Evolutionary conservation across 2,329 filamentous ascomycete genomes (phyloP), one percentile per base, ranked within the genome.

Genomic region (Thelonectria olida): DNA sequence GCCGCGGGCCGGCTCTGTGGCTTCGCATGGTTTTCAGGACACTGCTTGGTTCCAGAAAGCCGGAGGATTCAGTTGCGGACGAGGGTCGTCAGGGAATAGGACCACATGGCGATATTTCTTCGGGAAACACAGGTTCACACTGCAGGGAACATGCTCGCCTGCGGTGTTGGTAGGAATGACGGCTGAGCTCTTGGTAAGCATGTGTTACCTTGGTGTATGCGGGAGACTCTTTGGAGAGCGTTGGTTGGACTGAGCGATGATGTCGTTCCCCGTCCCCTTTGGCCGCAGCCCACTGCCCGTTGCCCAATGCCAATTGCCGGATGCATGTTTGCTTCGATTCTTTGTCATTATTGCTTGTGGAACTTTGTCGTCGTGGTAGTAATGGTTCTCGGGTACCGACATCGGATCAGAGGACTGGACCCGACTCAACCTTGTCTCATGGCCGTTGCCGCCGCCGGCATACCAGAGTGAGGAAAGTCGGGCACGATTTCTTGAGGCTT

Each of bases 1-100:
- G 60, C 69, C 69, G 69, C 68, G 58, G 62, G 65, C 64, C 67
- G 61, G 62, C 51, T 55, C 34, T 50, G 38, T 56, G 53, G 53
- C 54, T 61, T 52, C 48, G 31, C 45, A 36, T 39, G 20, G 56
- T 45, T 55, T 42, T 51, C 31, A 22, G 52, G 50, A 31, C 28
- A 50, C 48, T 57, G 27, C 31, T 50, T 60, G 54, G 34, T 58
- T 64, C 53, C 54, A 58, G 49, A 58, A n/a, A 50, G 38, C 51
- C 50, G 58, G 58, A 64, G 58, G 60, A 62, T 62, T 64, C 61
- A 10, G 51, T 50, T 64, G 60, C 63, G 57, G 60, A 49, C 54
- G 45, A 47, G 15, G 6, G 28, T 47, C 31, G 7, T 39, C 45
- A 50, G 50, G 36, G 5, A 52, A 54, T 45, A 39, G 48, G 49